Evolutionary conservation across 805 yeast species (phyloP).

Genomic region (Schwanniomyces polymorphus): DNA sequence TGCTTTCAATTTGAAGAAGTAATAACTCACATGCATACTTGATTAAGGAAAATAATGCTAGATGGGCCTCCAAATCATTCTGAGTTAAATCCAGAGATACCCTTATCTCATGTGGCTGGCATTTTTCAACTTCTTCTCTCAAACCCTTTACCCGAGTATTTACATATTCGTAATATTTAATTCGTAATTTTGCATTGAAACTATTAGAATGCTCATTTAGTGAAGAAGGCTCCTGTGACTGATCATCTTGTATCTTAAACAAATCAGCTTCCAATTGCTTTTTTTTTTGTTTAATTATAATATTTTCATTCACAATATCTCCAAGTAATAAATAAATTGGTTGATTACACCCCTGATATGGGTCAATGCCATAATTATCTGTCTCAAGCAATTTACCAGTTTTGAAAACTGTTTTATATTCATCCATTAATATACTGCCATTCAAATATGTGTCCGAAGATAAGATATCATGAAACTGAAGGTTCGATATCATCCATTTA

Average conservation of each 20-base stretch:
- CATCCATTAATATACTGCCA: slow-evolving; percentile 15
- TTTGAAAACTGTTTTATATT: slow-evolving; percentile 12
- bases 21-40: slow-evolving; percentile 12
- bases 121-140: not conserved
- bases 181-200: not conserved
- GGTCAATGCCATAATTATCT: slow-evolving; percentile 22
- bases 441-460: slow-evolving; percentile 11
- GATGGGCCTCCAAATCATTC: slow-evolving; percentile 4
- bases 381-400: slow-evolving; percentile 2
- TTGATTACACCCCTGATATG: slow-evolving; percentile 22
- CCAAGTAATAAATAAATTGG: slow-evolving; percentile 16
- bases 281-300: slow-evolving; percentile 1
- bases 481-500: slow-evolving; percentile 9
- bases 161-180: not conserved
- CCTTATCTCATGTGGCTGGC: not conserved
- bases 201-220: not conserved
- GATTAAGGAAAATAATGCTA: slow-evolving; percentile 12
- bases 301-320: slow-evolving; percentile 9
- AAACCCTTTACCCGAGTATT: not conserved
- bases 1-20: slow-evolving; percentile 10
- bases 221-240: not conserved
- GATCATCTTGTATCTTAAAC: not conserved
- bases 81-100: not conserved
- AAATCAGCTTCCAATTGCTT: not conserved
- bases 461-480: slow-evolving; percentile 17